Percentiles rank a stretch among this genome's conserved stretches.
Evolutionary conservation across 352 stramenopile genomes (phyloP).

Genomic region (Phytophthora megakarya): DNA sequence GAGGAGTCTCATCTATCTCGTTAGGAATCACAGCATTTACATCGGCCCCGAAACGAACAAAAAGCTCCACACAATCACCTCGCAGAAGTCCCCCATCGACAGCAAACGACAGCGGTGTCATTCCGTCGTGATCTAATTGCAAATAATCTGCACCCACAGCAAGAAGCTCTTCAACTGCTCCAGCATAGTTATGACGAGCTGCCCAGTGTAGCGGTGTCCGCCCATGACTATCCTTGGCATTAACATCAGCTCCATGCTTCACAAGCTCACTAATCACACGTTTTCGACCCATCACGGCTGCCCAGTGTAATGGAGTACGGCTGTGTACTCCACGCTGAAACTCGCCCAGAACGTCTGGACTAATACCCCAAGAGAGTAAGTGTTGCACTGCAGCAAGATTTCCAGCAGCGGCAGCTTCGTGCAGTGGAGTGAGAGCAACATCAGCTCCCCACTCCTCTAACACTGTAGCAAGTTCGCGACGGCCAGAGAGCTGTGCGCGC

Average conservation of each 20-base stretch:
- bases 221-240: slow-evolving; percentile 61
- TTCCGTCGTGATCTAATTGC: slow-evolving; percentile 57
- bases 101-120: slow-evolving; percentile 72
- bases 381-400: slow-evolving; percentile 59
- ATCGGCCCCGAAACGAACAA: slow-evolving; percentile 57
- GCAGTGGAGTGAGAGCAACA: slow-evolving; percentile 77
- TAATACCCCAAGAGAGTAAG: slow-evolving; percentile 57
- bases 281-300: slow-evolving; percentile 64
- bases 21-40: slow-evolving; percentile 55
- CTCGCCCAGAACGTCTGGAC: slow-evolving; percentile 69
- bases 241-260: slow-evolving; percentile 51
- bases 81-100: slow-evolving; percentile 59
- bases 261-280: slow-evolving; percentile 62
- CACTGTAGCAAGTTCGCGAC: slow-evolving; percentile 55
- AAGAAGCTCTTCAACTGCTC: slow-evolving; percentile 59
- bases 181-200: slow-evolving; percentile 68
- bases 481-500: slow-evolving; percentile 62
- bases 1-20: slow-evolving; percentile 61
- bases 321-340: slow-evolving; percentile 64
- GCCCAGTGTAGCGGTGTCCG: slow-evolving; percentile 82
- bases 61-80: slow-evolving; percentile 52
- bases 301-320: slow-evolving; percentile 79
- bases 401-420: slow-evolving; percentile 64
- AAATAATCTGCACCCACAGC: slow-evolving; percentile 52
- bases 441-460: slow-evolving; percentile 79